Evolutionary conservation across 805 yeast species (phyloP).

Genomic region (Candida endomychidarum): DNA sequence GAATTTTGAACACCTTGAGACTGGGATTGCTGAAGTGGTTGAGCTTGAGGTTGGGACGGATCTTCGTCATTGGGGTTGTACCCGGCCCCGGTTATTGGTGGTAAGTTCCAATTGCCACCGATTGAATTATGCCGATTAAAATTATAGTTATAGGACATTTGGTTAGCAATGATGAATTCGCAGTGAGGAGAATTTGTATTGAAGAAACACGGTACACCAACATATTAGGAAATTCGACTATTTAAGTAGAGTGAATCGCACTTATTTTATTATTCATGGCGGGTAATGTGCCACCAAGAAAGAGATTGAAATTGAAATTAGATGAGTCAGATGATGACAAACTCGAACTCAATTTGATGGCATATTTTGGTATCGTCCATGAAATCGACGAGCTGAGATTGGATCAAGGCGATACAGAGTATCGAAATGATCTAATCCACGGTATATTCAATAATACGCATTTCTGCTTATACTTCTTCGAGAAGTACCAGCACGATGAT

Average conservation of each 20-base stretch:
- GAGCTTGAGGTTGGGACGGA: slow-evolving; percentile 11
- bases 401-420: not conserved
- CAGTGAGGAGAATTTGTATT: slow-evolving; percentile 1
- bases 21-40: slow-evolving; percentile 9
- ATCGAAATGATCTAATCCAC: slow-evolving; percentile 1
- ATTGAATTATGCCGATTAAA: slow-evolving; percentile 38
- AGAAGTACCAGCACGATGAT: not conserved
- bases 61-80: not conserved
- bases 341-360: not conserved
- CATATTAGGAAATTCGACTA: too few species aligned
- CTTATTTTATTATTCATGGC: too few species aligned
- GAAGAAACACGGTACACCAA: too few species aligned
- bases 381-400: not conserved
- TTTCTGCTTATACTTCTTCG: slow-evolving; percentile 1
- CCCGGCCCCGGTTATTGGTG: slow-evolving; percentile 17
- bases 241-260: not conserved
- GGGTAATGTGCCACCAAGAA: too few species aligned
- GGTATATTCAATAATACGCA: not conserved
- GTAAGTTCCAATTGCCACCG: slow-evolving; percentile 39
- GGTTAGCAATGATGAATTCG: slow-evolving; percentile 1
- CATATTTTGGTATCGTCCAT: slow-evolving; percentile 3
- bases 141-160: slow-evolving; percentile 33
- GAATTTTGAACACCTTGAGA: slow-evolving; percentile 16
- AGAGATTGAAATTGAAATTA: too few species aligned
- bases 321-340: not conserved